Conservation (phyloP, 2,329 filamentous ascomycete genomes). For the Botryotinia calthae region DNA sequence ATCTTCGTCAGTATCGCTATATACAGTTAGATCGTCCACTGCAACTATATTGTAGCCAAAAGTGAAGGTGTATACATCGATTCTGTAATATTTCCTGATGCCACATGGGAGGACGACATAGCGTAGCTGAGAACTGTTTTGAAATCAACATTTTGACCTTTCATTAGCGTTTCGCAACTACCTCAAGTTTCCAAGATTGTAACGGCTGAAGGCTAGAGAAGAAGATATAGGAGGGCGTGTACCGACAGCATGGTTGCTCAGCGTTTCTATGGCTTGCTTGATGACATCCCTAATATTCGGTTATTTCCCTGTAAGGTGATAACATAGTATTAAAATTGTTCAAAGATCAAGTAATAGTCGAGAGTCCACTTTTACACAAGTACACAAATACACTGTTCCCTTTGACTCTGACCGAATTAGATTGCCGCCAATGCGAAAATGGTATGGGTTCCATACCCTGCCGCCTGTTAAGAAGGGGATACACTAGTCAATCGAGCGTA, state of each 20-base stretch:
- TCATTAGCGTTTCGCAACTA: neutral
- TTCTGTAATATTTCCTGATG: constrained; percentile 1
- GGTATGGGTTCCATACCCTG: constrained; percentile 3
- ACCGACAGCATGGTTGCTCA: constrained; percentile 17
- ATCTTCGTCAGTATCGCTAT: constrained; percentile 12
- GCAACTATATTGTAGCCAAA: neutral
- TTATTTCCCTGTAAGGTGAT: constrained; percentile 12
- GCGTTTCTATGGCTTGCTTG: constrained; percentile 12
- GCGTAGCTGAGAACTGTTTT: constrained; percentile 15
- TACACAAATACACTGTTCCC: neutral
- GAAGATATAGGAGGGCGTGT: neutral
- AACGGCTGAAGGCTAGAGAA: constrained; percentile 4
- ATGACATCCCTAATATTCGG: constrained; percentile 7
- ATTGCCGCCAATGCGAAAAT: constrained; percentile 4
- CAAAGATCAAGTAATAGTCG: neutral
- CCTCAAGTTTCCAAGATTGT: constrained; percentile 10
- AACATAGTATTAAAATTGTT: constrained; percentile 1
- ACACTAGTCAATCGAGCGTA: neutral
- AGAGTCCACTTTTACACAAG: constrained; percentile 12
- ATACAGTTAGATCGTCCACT: neutral
- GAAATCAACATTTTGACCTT: constrained; percentile 16
- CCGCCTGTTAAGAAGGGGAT: neutral
- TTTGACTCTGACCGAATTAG: constrained; percentile 6
- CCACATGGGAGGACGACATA: constrained; percentile 11
- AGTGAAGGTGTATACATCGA: constrained; percentile 11